Conservation (phyloP, 768 basidiomycete species). For the Xerocomellus chrysenteron region DNA sequence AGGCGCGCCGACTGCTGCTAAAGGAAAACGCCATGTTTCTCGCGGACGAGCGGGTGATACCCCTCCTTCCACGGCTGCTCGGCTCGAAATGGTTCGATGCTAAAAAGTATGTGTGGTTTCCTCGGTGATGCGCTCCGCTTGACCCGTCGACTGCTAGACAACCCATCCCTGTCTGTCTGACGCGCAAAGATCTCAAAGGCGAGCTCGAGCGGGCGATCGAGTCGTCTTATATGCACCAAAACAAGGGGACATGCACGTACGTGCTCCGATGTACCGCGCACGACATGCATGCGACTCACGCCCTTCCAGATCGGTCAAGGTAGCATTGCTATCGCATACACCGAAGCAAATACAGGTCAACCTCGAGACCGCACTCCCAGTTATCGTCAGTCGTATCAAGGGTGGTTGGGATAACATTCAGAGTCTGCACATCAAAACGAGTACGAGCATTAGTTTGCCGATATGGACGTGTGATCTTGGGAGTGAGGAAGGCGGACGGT, state of each 20-base stretch:
- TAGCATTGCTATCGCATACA: slow-evolving; percentile 71
- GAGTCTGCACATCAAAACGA: slow-evolving; percentile 87
- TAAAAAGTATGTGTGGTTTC: slow-evolving; percentile 71
- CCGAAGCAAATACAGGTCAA: slow-evolving; percentile 77
- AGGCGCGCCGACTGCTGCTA: slow-evolving; percentile 77
- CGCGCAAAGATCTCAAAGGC: slow-evolving; percentile 84
- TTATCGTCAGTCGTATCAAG: slow-evolving; percentile 64
- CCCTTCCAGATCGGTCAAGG: slow-evolving; percentile 70
- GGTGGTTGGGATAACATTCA: slow-evolving; percentile 92
- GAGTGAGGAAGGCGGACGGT: slow-evolving; percentile 36
- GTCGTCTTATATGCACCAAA: slow-evolving; percentile 95
- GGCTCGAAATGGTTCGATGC: slow-evolving; percentile 92
- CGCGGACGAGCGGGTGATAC: slow-evolving; percentile 87
- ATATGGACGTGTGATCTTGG: slow-evolving; percentile 86
- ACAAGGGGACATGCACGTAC: slow-evolving; percentile 89
- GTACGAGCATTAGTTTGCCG: slow-evolving; percentile 78
- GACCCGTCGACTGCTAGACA: slow-evolving; percentile 51
- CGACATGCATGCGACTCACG: background rate
- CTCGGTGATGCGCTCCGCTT: background rate
- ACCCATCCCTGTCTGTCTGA: slow-evolving; percentile 91
- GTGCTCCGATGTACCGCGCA: slow-evolving; percentile 30
- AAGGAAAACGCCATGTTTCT: slow-evolving; percentile 92
- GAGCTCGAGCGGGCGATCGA: slow-evolving; percentile 92
- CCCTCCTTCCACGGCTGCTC: slow-evolving; percentile 81
- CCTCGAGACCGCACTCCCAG: slow-evolving; percentile 74